Evolutionary conservation across 2,329 filamentous ascomycete species (phyloP).

Genomic region (Escovopsis weberi): DNA sequence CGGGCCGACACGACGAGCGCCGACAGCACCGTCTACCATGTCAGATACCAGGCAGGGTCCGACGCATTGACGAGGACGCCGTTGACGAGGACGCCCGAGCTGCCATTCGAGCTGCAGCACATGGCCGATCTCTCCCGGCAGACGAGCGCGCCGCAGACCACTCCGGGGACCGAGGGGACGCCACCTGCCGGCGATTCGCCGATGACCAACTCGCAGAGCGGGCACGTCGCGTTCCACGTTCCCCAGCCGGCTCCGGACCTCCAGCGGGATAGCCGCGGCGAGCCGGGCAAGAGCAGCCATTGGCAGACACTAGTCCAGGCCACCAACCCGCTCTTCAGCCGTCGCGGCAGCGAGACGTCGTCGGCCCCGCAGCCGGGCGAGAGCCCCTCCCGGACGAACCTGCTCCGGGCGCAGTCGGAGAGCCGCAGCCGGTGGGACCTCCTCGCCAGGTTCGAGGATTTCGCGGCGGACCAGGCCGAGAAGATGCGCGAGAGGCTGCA

Average conservation of each 20-base stretch:
- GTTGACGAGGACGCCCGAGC: slow-evolving; percentile 29
- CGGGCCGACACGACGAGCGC: slow-evolving; percentile 49
- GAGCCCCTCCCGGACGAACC: not conserved
- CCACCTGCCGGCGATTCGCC: slow-evolving; percentile 9
- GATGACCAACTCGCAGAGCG: slow-evolving; percentile 9
- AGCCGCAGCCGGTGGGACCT: slow-evolving; percentile 36
- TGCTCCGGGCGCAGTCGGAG: slow-evolving; percentile 8
- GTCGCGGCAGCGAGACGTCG: not conserved
- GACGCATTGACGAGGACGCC: slow-evolving; percentile 35
- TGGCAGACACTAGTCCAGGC: slow-evolving; percentile 14
- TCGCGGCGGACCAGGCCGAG: slow-evolving; percentile 46
- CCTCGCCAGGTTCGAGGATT: slow-evolving; percentile 42
- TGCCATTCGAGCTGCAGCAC: slow-evolving; percentile 13
- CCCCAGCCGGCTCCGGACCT: too few relatives aligned
- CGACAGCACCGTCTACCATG: slow-evolving; percentile 48
- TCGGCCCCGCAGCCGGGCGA: not conserved
- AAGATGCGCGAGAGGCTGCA: slow-evolving; percentile 41
- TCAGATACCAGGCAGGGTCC: slow-evolving; percentile 41
- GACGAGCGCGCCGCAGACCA: slow-evolving; percentile 16
- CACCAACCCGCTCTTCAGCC: not conserved
- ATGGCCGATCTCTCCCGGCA: slow-evolving; percentile 20
- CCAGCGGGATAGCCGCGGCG: not conserved
- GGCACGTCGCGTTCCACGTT: slow-evolving; percentile 4
- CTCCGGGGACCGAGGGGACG: slow-evolving; percentile 14
- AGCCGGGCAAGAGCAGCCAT: slow-evolving; percentile 11